Evolutionary conservation across 257 asterid genomes (phyloP).

Genomic region (Fraxinus cuspidata): DNA sequence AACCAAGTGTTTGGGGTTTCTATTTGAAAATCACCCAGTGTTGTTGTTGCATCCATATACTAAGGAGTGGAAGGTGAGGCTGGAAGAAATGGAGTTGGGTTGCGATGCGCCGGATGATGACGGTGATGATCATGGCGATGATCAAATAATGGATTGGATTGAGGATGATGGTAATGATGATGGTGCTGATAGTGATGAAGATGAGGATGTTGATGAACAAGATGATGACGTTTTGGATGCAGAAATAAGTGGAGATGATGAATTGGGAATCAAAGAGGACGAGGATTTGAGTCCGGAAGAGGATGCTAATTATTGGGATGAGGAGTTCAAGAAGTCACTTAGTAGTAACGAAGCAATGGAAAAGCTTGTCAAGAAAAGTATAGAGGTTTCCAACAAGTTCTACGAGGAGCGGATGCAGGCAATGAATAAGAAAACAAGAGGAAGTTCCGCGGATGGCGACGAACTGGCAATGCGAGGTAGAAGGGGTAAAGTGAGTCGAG

Average conservation of each 20-base stretch:
- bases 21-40: constrained; percentile 74
- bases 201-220: constrained; percentile 29
- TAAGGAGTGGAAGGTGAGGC: constrained; percentile 85
- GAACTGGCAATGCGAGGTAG: constrained; percentile 65
- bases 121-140: constrained; percentile 31
- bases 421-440: constrained; percentile 32
- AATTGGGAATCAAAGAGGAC: constrained; percentile 54
- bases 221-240: constrained; percentile 49
- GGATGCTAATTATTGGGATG: constrained; percentile 68
- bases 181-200: constrained; percentile 25
- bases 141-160: constrained; percentile 76
- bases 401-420: constrained; percentile 40
- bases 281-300: constrained; percentile 50
- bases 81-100: constrained; percentile 97
- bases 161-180: constrained; percentile 64
- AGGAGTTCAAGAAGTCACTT: constrained; percentile 79
- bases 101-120: constrained; percentile 92
- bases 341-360: constrained; percentile 83
- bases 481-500: constrained; percentile 64
- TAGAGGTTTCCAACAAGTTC: constrained; percentile 41
- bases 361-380: constrained; percentile 60
- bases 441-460: constrained; percentile 45
- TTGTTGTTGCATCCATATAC: constrained; percentile 81
- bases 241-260: constrained; percentile 51
- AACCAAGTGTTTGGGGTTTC: constrained; percentile 72